phyloP scores from a whole-genome alignment of 176 grass and related monocot species.

The Ampelocalamus luodianensis region DNA sequence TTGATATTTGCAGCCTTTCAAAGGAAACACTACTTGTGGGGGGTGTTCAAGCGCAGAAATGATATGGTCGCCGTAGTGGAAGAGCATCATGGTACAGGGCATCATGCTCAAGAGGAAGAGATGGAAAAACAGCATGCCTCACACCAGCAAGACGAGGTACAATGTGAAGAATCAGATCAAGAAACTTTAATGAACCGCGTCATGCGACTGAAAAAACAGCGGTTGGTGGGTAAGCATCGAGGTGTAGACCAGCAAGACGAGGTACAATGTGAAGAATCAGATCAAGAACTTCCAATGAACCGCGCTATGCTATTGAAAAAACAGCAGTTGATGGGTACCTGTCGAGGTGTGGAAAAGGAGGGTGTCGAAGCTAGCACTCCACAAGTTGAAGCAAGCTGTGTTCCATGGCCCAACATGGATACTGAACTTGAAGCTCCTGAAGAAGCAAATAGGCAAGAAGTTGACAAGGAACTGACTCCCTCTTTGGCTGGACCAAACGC shows the following conservation, averaged over 20 bases:
- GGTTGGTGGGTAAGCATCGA: not conserved
- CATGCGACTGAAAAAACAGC: not conserved
- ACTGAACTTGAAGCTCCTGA: not conserved
- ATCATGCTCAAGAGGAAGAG: conserved; percentile 7
- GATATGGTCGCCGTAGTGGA: not conserved
- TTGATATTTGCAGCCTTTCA: conserved; percentile 35
- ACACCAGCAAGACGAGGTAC: not conserved
- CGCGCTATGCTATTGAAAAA: not conserved
- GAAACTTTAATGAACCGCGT: not conserved
- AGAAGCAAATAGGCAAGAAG: not conserved
- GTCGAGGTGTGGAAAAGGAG: not conserved
- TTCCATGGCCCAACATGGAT: not conserved
- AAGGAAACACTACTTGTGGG: conserved; percentile 61
- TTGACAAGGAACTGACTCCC: not conserved
- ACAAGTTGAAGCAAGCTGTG: not conserved
- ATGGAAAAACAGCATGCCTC: conserved; percentile 7
- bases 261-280: not conserved
- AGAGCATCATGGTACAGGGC: not conserved
- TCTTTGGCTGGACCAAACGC: not conserved
- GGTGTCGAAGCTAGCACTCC: not conserved
- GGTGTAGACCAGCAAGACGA: not conserved
- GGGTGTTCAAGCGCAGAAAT: conserved; percentile 39
- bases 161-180: not conserved
- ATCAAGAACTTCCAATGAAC: not conserved
- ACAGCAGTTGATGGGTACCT: not conserved